Evolutionary conservation across 1,284 basidiomycete genomes (phyloP).

Genomic region (Wolfiporia cocos): DNA sequence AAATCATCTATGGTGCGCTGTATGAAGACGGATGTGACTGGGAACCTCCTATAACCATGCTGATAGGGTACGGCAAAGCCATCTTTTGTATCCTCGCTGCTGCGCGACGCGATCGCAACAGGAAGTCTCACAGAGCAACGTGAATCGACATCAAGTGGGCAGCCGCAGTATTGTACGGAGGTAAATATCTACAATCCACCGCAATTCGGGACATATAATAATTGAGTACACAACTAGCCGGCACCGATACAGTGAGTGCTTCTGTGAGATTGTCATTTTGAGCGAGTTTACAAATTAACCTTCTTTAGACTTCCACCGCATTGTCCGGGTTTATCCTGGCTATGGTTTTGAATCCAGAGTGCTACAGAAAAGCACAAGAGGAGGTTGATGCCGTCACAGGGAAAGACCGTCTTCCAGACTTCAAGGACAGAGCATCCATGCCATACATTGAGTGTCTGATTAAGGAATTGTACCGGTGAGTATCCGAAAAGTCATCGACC

Average conservation of each 20-base stretch:
- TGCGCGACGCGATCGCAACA: conserved; percentile 7
- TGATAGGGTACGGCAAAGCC: conserved; percentile 9
- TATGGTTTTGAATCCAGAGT: conserved; percentile 34
- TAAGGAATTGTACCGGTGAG: conserved; percentile 29
- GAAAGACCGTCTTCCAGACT: conserved; percentile 30
- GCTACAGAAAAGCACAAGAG: conserved; percentile 31
- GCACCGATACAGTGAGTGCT: conserved; percentile 1
- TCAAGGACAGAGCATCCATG: conserved; percentile 32
- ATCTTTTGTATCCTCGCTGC: conserved; percentile 10
- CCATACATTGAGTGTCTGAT: conserved; percentile 35
- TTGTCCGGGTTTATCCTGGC: conserved; percentile 33
- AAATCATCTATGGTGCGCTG: conserved; percentile 3
- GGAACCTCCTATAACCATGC: no score
- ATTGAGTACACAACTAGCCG: conserved; percentile 1
- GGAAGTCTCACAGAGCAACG: conserved; percentile 3
- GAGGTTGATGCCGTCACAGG: conserved; percentile 38
- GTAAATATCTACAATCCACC: conserved; percentile 2
- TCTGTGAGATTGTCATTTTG: not conserved
- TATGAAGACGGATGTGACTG: not conserved
- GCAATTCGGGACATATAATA: not conserved
- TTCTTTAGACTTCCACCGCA: conserved; percentile 33
- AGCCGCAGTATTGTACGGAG: conserved; percentile 12
- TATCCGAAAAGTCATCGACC: not conserved
- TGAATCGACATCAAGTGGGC: conserved; percentile 13
- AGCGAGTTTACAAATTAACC: not conserved